phyloP scores from a whole-genome alignment of 345 rosid species.

The Camelina neglecta region DNA sequence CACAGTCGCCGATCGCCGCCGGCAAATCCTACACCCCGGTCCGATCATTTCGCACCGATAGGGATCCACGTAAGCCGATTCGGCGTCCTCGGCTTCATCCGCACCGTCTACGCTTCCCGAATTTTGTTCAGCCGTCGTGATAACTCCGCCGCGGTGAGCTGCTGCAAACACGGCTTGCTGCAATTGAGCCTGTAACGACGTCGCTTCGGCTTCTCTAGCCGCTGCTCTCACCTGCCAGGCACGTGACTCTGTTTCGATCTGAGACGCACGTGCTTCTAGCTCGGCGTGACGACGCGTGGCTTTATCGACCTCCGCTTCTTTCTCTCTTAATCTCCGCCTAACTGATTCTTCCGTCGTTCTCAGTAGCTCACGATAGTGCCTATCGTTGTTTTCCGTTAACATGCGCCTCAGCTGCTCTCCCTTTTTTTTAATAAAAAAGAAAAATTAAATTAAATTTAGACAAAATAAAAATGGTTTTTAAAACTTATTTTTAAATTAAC shows the following conservation, averaged over 20 bases:
- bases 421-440: conserved; percentile 30
- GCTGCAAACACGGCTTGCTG: conserved; percentile 63
- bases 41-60: conserved; percentile 55
- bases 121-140: conserved; percentile 16
- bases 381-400: conserved; percentile 71
- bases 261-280: conserved; percentile 84
- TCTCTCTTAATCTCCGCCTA: conserved; percentile 62
- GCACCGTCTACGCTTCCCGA: conserved; percentile 27
- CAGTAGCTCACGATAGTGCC: conserved; percentile 79
- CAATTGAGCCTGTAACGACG: conserved; percentile 74
- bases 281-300: conserved; percentile 77
- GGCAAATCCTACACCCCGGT: conserved; percentile 66
- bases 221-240: conserved; percentile 88
- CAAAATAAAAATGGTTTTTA: background rate
- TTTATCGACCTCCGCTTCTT: conserved; percentile 73
- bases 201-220: conserved; percentile 79
- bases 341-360: conserved; percentile 71
- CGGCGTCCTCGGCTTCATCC: conserved; percentile 69
- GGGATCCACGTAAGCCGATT: conserved; percentile 82
- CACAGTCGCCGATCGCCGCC: conserved; percentile 66
- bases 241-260: conserved; percentile 74
- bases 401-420: conserved; percentile 79
- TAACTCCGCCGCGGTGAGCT: conserved; percentile 38
- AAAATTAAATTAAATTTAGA: background rate
- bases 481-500: no score